These are phyloP conservation scores for Chaetomium cochliodes DNA, from an alignment of 495 filamentous ascomycete genomes.

Conservation along the genomic window DNA sequence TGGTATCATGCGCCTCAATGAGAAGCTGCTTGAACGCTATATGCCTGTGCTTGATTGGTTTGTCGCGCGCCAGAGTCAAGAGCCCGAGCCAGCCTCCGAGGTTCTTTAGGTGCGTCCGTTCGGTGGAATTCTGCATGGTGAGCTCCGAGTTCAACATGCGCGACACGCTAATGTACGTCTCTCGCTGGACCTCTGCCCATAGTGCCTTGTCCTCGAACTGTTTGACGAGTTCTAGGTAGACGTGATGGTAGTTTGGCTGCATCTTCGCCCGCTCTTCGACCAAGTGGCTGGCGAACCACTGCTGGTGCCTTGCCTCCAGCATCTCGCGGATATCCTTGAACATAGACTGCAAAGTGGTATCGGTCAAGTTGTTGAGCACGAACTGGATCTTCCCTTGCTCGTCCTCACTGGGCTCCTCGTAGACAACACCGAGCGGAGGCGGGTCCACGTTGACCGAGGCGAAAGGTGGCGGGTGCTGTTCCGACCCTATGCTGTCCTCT, in stretches of 20 bases:
- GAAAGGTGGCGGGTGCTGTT: conserved; percentile 61
- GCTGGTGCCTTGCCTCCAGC: conserved; percentile 74
- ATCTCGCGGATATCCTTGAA: conserved; percentile 74
- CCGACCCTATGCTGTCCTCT: conserved; percentile 57
- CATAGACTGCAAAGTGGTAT: conserved; percentile 80
- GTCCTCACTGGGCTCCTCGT: conserved; percentile 79
- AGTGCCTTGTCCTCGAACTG: conserved; percentile 74
- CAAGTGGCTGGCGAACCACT: conserved; percentile 96
- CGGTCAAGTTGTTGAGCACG: conserved; percentile 92
- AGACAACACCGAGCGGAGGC: conserved; percentile 56
- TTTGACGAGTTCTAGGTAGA: conserved; percentile 87
- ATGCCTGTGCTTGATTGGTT: conserved; percentile 93
- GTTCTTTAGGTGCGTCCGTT: conserved; percentile 87
- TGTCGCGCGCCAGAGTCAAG: conserved; percentile 88
- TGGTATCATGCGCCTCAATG: conserved; percentile 85
- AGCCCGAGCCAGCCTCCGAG: conserved; percentile 90
- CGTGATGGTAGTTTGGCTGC: conserved; percentile 90
- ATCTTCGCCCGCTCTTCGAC: conserved; percentile 95
- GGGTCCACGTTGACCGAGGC: conserved; percentile 72
- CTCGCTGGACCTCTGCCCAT: conserved; percentile 85
- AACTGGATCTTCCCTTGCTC: conserved; percentile 92
- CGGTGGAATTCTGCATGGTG: conserved; percentile 73
- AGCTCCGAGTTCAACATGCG: conserved; percentile 84
- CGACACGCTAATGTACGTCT: conserved; percentile 84
- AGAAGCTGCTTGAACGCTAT: conserved; percentile 95